Conservation (phyloP, 768 basidiomycete species). For the Panus rudis region DNA sequence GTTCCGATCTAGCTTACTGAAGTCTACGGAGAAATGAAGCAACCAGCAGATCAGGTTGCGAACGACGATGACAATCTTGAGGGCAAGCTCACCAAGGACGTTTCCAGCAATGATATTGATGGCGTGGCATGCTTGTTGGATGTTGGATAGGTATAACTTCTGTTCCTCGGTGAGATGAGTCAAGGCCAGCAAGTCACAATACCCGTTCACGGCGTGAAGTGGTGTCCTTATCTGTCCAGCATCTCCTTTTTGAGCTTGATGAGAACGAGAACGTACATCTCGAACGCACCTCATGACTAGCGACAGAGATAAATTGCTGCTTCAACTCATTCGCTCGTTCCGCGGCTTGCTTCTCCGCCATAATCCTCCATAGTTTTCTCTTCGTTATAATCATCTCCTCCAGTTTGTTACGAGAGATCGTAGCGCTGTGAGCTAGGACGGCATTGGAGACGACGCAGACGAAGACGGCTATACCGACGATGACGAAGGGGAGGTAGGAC, state of each 20-base stretch:
- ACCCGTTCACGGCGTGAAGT: conserved; percentile 24
- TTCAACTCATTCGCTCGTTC: conserved; percentile 25
- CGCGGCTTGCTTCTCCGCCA: conserved; percentile 26
- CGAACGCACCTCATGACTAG: conserved; percentile 22
- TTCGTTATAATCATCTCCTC: conserved; percentile 23
- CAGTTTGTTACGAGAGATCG: conserved; percentile 21
- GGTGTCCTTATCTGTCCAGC: conserved; percentile 23
- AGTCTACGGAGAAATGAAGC: conserved; percentile 10
- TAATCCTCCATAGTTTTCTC: conserved; percentile 21
- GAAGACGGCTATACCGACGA: conserved; percentile 17
- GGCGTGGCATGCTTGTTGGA: conserved; percentile 24
- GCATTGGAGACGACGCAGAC: conserved; percentile 23
- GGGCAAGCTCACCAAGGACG: conserved; percentile 16
- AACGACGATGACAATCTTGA: too few relatives aligned
- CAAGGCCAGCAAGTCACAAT: conserved; percentile 21
- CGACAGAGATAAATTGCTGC: conserved; percentile 24
- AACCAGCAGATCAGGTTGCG: not conserved
- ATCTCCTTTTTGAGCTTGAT: too few relatives aligned
- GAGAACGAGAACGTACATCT: too few relatives aligned
- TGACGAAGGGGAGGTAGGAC: conserved; percentile 16
- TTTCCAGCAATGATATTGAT: conserved; percentile 26
- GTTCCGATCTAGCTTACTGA: conserved; percentile 24
- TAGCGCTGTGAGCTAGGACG: conserved; percentile 20
- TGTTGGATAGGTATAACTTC: conserved; percentile 19
- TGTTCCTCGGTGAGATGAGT: conserved; percentile 21